These are phyloP conservation scores for Tetrahymena elliotti DNA, from an alignment of 73 alveolate species.

Conservation along the genomic window DNA sequence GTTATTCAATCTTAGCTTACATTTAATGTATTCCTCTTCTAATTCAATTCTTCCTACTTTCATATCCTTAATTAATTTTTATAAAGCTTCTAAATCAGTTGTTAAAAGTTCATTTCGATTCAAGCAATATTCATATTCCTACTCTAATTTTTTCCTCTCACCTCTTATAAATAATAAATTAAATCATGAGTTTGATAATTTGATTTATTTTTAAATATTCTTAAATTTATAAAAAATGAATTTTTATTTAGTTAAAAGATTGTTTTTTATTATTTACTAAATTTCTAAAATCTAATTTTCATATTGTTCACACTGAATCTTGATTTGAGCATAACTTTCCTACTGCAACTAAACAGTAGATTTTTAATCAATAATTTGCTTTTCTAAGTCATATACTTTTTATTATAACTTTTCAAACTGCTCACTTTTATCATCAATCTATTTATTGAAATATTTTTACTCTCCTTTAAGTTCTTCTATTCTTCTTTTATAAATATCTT, in stretches of 20 bases:
- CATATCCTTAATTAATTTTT: slow-evolving; percentile 11
- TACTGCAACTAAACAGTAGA: not conserved
- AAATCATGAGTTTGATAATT: too few relatives aligned
- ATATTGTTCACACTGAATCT: not conserved
- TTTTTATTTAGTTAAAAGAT: too few relatives aligned
- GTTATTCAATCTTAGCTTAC: not conserved
- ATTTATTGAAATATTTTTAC: not conserved
- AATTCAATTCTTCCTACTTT: slow-evolving; percentile 1
- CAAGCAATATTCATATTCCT: not conserved
- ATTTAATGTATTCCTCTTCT: slow-evolving; percentile 4
- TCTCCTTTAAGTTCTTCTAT: slow-evolving; percentile 10
- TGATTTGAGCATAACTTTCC: not conserved
- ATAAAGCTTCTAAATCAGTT: slow-evolving; percentile 2
- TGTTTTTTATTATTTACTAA: not conserved
- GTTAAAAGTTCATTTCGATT: not conserved
- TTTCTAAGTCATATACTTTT: slow-evolving; percentile 8
- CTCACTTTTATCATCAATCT: not conserved
- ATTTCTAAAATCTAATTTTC: not conserved
- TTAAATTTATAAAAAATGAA: too few relatives aligned
- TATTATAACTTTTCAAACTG: slow-evolving; percentile 1
- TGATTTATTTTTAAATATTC: too few relatives aligned
- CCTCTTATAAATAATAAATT: not conserved
- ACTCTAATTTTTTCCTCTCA: not conserved
- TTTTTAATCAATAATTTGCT: slow-evolving; percentile 1
- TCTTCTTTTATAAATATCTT: slow-evolving; percentile 4